Percentiles rank a stretch among this genome's conserved stretches.
Conservation (phyloP, 768 basidiomycete genomes). For the Scleroderma citrinum region DNA sequence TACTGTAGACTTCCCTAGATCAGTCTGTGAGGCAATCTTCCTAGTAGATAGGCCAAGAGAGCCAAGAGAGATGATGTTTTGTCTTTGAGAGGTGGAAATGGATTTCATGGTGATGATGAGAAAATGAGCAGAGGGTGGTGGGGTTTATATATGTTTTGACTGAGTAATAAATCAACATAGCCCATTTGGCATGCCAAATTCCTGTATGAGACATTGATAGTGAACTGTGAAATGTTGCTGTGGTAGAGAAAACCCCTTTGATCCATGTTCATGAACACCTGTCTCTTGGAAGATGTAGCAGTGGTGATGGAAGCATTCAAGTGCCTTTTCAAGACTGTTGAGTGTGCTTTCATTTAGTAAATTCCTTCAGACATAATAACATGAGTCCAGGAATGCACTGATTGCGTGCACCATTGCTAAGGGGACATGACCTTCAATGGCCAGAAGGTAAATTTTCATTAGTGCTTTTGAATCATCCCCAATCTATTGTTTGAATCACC, state of each 20-base stretch:
- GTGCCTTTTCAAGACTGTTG: background rate
- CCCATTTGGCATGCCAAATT: slow-evolving; percentile 25
- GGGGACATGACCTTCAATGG: slow-evolving; percentile 12
- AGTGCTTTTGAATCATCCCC: slow-evolving; percentile 18
- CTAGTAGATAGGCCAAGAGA: no score
- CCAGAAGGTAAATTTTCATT: slow-evolving; percentile 13
- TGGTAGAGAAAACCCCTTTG: slow-evolving; percentile 18
- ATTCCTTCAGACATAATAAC: slow-evolving; percentile 11
- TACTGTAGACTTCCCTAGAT: no score
- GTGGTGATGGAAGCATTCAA: background rate
- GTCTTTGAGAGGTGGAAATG: no score
- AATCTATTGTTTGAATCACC: slow-evolving; percentile 17
- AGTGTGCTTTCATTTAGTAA: slow-evolving; percentile 7
- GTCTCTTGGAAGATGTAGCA: background rate
- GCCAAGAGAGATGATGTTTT: no score
- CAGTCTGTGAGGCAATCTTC: no score
- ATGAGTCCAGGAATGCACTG: slow-evolving; percentile 25
- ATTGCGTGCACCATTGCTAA: slow-evolving; percentile 4
- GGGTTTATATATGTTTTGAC: slow-evolving; percentile 15
- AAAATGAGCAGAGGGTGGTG: no score
- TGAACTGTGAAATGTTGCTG: slow-evolving; percentile 27
- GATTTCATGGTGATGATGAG: no score
- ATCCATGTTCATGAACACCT: slow-evolving; percentile 9
- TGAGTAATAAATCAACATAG: slow-evolving; percentile 9
- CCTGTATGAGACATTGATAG: slow-evolving; percentile 15